Evolutionary conservation across 2,329 filamentous ascomycete genomes (phyloP).

Genomic region (Trichoderma koningiopsis): DNA sequence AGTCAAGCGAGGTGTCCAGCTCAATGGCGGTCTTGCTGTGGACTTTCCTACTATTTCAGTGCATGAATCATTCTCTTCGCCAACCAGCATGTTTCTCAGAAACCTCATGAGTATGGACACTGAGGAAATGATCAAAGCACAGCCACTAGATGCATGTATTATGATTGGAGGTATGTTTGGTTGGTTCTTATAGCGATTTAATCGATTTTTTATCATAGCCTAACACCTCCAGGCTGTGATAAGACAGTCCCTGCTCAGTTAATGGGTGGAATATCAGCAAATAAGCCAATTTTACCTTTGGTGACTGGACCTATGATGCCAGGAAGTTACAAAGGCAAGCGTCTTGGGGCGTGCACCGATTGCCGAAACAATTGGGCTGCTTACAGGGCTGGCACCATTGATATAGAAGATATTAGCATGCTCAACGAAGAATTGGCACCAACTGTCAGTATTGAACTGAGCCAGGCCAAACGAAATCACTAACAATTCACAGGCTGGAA

Average conservation of each 20-base stretch:
- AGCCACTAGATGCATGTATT: slow-evolving; percentile 69
- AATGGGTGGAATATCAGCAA: slow-evolving; percentile 75
- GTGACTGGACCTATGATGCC: slow-evolving; percentile 78
- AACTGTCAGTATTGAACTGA: slow-evolving; percentile 51
- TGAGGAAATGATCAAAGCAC: slow-evolving; percentile 74
- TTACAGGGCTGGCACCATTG: slow-evolving; percentile 66
- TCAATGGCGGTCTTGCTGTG: slow-evolving; percentile 67
- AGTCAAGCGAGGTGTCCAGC: slow-evolving; percentile 66
- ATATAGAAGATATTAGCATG: slow-evolving; percentile 70
- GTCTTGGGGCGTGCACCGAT: slow-evolving; percentile 74
- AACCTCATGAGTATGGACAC: slow-evolving; percentile 82
- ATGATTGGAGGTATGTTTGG: slow-evolving; percentile 61
- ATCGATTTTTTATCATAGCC: not conserved
- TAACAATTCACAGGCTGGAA: slow-evolving; percentile 58
- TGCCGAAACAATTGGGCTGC: slow-evolving; percentile 74
- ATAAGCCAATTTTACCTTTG: slow-evolving; percentile 69
- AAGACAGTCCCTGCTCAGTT: slow-evolving; percentile 74
- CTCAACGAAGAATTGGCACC: slow-evolving; percentile 75
- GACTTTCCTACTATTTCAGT: slow-evolving; percentile 75
- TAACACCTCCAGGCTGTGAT: slow-evolving; percentile 61
- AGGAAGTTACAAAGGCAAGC: slow-evolving; percentile 62
- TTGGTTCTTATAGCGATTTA: not conserved
- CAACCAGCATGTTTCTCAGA: slow-evolving; percentile 73
- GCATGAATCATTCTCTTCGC: slow-evolving; percentile 68
- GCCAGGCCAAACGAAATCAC: not conserved